Conservation (phyloP, 805 yeast genomes). For the Metschnikowia baotianmanensis region DNA sequence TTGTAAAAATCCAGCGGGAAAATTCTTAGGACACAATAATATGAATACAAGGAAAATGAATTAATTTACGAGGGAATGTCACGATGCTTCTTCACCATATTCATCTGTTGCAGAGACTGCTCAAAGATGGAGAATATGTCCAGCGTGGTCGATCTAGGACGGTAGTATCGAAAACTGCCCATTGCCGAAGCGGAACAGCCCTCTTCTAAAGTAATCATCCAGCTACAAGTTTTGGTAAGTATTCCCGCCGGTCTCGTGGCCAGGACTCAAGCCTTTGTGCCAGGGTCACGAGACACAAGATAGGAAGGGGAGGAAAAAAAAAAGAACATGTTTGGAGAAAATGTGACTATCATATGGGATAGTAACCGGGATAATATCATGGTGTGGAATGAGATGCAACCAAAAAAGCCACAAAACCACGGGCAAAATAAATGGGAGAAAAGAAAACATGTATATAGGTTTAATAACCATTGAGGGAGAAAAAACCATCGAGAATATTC, state of each 20-base stretch:
- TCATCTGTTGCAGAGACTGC: slow-evolving; percentile 52
- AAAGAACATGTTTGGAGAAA: not conserved
- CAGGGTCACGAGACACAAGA: slow-evolving; percentile 9
- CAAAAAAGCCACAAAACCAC: not conserved
- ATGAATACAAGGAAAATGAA: not conserved
- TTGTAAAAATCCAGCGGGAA: slow-evolving; percentile 16
- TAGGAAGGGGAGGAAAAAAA: not conserved
- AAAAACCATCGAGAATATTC: slow-evolving; percentile 11
- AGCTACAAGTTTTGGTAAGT: not conserved
- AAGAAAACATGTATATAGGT: not conserved
- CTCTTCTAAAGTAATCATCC: slow-evolving; percentile 20
- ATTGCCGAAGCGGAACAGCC: slow-evolving; percentile 11
- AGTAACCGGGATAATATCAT: not conserved
- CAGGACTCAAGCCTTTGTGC: slow-evolving; percentile 17
- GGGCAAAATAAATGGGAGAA: slow-evolving; percentile 16
- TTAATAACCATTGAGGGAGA: not conserved
- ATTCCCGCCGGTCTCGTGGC: slow-evolving; percentile 7
- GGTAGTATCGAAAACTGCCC: slow-evolving; percentile 48
- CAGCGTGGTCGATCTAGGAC: slow-evolving; percentile 62
- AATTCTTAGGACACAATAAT: not conserved
- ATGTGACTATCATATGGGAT: no score
- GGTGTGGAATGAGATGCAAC: no score
- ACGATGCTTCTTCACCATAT: slow-evolving; percentile 75
- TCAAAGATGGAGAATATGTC: slow-evolving; percentile 83
- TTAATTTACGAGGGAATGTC: slow-evolving; percentile 41